phyloP scores from a whole-genome alignment of 768 basidiomycete species.

The Agrocybe praecox region DNA sequence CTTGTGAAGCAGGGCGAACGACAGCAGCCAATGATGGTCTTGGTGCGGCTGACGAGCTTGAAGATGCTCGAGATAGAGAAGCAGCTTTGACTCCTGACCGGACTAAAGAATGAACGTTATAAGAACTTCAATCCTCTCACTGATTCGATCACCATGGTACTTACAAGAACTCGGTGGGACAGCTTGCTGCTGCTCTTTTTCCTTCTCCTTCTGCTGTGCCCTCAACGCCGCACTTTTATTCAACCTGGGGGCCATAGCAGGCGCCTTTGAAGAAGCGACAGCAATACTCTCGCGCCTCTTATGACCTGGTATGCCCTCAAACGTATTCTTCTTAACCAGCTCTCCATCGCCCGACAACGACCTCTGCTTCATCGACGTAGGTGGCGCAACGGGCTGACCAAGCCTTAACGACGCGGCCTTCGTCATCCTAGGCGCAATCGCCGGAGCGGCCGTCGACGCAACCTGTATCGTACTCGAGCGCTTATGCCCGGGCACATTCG shows the following conservation, averaged over 20 bases:
- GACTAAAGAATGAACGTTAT: constrained; percentile 35
- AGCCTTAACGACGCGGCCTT: constrained; percentile 72
- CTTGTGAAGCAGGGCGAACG: constrained; percentile 30
- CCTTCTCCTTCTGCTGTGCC: constrained; percentile 58
- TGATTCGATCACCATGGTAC: constrained; percentile 36
- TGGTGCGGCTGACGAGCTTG: constrained; percentile 32
- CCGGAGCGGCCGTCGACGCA: constrained; percentile 73
- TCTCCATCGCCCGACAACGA: constrained; percentile 32
- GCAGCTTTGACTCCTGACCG: constrained; percentile 47
- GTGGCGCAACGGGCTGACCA: constrained; percentile 47
- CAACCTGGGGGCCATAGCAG: constrained; percentile 67
- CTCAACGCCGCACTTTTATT: constrained; percentile 81
- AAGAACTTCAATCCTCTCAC: background rate
- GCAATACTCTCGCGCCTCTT: constrained; percentile 76
- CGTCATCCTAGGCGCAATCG: constrained; percentile 74
- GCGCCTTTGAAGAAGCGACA: constrained; percentile 69
- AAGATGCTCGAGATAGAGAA: constrained; percentile 46
- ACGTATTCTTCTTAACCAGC: constrained; percentile 45
- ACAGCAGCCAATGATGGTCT: constrained; percentile 14
- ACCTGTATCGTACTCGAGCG: constrained; percentile 68
- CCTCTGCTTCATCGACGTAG: constrained; percentile 37
- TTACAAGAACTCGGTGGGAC: constrained; percentile 70
- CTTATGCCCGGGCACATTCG: constrained; percentile 83
- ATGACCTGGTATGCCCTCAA: constrained; percentile 84
- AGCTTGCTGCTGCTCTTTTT: constrained; percentile 58